phyloP scores from a whole-genome alignment of 768 basidiomycete genomes.

The Boletus huronensis region DNA sequence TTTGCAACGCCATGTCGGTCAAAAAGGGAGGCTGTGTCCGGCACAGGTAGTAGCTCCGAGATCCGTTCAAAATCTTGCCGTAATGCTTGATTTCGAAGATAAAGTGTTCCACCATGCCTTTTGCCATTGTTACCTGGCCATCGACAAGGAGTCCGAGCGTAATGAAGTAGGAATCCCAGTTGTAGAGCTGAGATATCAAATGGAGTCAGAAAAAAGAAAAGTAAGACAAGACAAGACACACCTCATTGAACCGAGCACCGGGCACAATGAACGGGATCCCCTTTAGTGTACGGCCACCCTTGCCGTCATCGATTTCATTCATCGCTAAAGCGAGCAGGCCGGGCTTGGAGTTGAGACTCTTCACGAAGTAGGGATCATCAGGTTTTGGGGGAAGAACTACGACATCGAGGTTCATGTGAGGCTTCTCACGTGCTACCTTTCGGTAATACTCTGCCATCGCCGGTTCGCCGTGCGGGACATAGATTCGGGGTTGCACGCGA shows the following conservation, averaged over 20 bases:
- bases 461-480: constrained; percentile 90
- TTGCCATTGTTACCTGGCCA: constrained; percentile 90
- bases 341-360: constrained; percentile 90
- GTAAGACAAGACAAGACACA: constrained; percentile 32
- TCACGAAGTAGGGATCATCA: constrained; percentile 85
- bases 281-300: constrained; percentile 77
- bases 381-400: constrained; percentile 83
- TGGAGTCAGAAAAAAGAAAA: constrained; percentile 3
- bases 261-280: constrained; percentile 98
- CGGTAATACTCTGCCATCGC: constrained; percentile 96
- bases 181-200: constrained; percentile 61
- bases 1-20: constrained; percentile 97
- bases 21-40: constrained; percentile 98
- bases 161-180: constrained; percentile 96
- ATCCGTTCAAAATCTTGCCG: constrained; percentile 95
- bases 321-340: constrained; percentile 94
- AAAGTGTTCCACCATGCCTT: constrained; percentile 98
- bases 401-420: constrained; percentile 91
- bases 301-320: constrained; percentile 81
- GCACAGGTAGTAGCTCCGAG: constrained; percentile 91
- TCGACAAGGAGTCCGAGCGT: constrained; percentile 92
- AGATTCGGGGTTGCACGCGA: constrained; percentile 87
- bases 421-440: constrained; percentile 84
- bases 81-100: constrained; percentile 99
- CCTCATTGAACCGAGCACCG: constrained; percentile 92